Base-by-base conservation (phyloP, 2,329 filamentous ascomycete genomes). In the Fusarium xyrophilum region DNA sequence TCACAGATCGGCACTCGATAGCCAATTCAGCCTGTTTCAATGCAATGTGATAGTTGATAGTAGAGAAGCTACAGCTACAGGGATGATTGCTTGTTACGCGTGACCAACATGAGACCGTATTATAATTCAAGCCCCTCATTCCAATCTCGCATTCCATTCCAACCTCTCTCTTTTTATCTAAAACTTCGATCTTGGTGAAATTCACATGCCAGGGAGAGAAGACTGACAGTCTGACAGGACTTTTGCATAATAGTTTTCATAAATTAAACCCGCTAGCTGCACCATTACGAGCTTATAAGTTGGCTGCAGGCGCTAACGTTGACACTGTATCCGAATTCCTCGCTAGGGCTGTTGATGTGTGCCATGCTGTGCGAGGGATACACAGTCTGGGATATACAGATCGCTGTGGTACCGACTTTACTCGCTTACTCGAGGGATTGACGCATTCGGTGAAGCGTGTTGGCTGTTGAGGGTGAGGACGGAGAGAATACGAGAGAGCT, bases 221-320 rank as follows among this genome's bases (percentile, higher is more conserved):
- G n/a, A 33, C 12, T 39, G 4, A 36, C 28, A 21, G n/a, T 28
- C 12, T 39, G 4, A 36, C 28, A 56, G 51, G 51, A 33, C 30
- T 32, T 32, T 54, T 25, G 51, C 51, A 54, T 33, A 46, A 54
- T 54, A 54, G 38, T 7, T 39, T 39, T 14, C 40, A 56, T 60
- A 38, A 38, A 62, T 23, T 50, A 36, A 46, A 53, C 23, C 44
- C 28, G n/a, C 28, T 32, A 47, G 19, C 43, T 68, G 50, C 71
- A 53, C 69, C 67, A 67, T 36, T 75, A 76, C 66, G 76, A 74
- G 74, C 59, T 50, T 75, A 75, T 76, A 76, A 76, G 76, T 76
- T 77, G 76, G 73, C 68, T 32, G 61, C 68, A 70, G 25, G 8
- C 36, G 27, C 33, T 33, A n/a, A 46, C 7, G 12, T 35, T 28